Base-by-base conservation (phyloP, 345 rosid genomes). In the Firmiana major region DNA sequence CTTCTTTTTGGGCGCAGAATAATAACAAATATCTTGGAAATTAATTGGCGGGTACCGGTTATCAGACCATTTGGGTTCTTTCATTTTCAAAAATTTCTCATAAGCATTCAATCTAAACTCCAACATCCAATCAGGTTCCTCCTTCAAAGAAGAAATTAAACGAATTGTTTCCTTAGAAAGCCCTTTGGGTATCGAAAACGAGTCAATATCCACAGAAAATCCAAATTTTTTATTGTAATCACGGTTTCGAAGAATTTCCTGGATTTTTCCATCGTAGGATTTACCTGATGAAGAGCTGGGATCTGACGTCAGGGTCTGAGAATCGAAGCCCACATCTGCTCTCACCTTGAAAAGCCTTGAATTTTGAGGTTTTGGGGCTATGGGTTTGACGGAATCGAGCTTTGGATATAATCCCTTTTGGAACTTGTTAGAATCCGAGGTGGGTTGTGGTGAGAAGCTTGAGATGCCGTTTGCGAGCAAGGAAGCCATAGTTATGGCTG, bases 121-220 rank as follows among this genome's bases (percentile, higher is more conserved):
- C 63, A 95, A 90, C 99, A 93, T 93, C 98, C 99, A 95, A 49
- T 81, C 91, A 15, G 99, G 96, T 80, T 93, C 99, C 7, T 86
- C 93, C 76, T 96, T 96, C 67, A 91, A 74, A 11, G 82, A 78
- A 26, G 97, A 93, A 19, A 96, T 92, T 55, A 77, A 34, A 19
- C 92, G 84, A 53, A 93, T 85, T 0, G 97, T 93, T 45, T 91
- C 97, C 51, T 78, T 84, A 0, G 97, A 85, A 59, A 96, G 92
- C 21, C 98, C 99, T 77, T 91, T 96, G 0, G 94, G 94, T 80
- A 96, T 96, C 9, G 97, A 28, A 78, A 87, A 82, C 3, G 97
- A 93, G 46, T 93, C 97, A 71, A 93, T 88, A 46, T 95, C 96
- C 51, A 86, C 71, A 16, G 74, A 81, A 83, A 93, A 95, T n/a